Percentiles rank a stretch among this genome's conserved stretches.
phyloP scores from a whole-genome alignment of 2,329 filamentous ascomycete genomes.

The Pestalotiopsis sp. region DNA sequence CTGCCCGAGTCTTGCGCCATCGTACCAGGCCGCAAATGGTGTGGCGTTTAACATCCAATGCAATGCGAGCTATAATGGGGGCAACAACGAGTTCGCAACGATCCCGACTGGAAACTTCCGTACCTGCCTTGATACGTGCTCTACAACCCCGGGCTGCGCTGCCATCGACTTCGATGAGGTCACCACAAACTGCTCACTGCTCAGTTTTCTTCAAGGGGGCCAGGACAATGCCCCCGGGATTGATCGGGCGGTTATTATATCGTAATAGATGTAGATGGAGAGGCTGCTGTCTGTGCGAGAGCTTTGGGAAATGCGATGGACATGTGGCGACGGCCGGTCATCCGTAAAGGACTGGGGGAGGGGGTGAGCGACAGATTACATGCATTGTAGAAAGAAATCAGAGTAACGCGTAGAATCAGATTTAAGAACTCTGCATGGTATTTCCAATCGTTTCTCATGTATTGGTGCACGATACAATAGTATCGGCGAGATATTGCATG shows the following conservation, averaged over 20 bases:
- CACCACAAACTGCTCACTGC: background rate
- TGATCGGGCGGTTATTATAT: background rate
- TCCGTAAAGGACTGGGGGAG: too few species aligned
- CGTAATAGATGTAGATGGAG: background rate
- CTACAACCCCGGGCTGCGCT: background rate
- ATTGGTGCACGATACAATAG: too few species aligned
- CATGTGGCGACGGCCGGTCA: too few species aligned
- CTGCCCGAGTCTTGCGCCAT: background rate
- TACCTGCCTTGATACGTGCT: background rate
- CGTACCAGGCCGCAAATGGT: background rate
- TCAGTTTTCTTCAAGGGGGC: background rate
- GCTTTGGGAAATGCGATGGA: too few species aligned
- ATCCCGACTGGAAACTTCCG: background rate
- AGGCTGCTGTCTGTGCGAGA: too few species aligned
- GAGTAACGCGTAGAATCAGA: too few species aligned
- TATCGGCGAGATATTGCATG: too few species aligned
- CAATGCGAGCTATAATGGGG: background rate
- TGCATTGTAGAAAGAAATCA: too few species aligned
- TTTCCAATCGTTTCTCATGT: too few species aligned
- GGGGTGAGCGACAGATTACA: too few species aligned
- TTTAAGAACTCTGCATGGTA: too few species aligned
- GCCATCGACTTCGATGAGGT: background rate
- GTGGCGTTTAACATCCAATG: background rate
- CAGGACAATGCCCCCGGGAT: background rate
- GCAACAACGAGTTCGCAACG: background rate